A percentile compares a stretch with the other conserved stretches of the same genome.
phyloP scores from a whole-genome alignment of 306 rosid genomes.

The Senna siamea region DNA sequence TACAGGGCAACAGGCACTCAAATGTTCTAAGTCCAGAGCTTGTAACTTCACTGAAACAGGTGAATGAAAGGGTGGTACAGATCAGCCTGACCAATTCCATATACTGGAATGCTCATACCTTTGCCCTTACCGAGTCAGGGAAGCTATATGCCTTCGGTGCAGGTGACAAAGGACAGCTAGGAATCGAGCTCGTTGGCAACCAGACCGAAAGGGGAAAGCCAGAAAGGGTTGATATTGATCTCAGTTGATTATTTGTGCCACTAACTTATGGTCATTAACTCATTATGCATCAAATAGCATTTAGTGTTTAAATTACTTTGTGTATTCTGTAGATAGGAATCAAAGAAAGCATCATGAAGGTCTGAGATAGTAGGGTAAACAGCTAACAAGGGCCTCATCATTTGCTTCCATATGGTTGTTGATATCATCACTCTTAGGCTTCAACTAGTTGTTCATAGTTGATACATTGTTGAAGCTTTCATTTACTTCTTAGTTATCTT shows the following conservation, averaged over 20 bases:
- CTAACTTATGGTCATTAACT: constrained; percentile 50
- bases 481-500: constrained; percentile 45
- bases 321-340: constrained; percentile 68
- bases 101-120: constrained; percentile 96
- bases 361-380: constrained; percentile 54
- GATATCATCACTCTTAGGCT: constrained; percentile 56
- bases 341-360: constrained; percentile 51
- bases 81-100: constrained; percentile 91
- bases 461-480: constrained; percentile 58
- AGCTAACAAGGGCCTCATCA: constrained; percentile 44
- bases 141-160: constrained; percentile 93
- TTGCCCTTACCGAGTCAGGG: constrained; percentile 89
- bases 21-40: constrained; percentile 80
- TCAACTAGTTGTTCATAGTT: constrained; percentile 53
- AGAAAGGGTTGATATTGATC: constrained; percentile 79
- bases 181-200: constrained; percentile 72
- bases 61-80: constrained; percentile 80
- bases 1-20: constrained; percentile 73
- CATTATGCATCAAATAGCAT: constrained; percentile 59
- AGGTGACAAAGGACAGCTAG: constrained; percentile 94
- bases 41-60: constrained; percentile 74
- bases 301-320: constrained; percentile 53
- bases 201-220: constrained; percentile 86
- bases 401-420: constrained; percentile 48
- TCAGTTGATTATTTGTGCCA: constrained; percentile 49